phyloP scores from a whole-genome alignment of 2,329 filamentous ascomycete species.

The Alternaria solani region DNA sequence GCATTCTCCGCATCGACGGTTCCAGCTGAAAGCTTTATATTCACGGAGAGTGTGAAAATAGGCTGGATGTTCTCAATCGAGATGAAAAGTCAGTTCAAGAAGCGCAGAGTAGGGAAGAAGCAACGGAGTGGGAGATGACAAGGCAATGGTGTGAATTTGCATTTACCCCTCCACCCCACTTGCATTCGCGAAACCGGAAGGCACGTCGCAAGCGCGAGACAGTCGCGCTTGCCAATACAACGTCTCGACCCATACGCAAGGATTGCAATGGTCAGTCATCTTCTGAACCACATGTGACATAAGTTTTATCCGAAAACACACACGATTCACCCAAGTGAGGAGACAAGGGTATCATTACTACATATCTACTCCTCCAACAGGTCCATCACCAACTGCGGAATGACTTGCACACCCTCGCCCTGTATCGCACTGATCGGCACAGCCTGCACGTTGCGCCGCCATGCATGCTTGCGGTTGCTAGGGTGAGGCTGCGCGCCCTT shows the following conservation, averaged over 20 bases:
- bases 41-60: no score
- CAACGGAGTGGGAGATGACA: not conserved
- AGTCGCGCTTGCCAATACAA: not conserved
- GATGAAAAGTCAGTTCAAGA: not conserved
- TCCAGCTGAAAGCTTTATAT: no score
- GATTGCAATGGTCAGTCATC: not conserved
- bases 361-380: constrained; percentile 58
- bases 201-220: not conserved
- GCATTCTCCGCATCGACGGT: no score
- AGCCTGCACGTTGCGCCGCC: constrained; percentile 65
- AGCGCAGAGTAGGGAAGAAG: not conserved
- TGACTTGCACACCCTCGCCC: constrained; percentile 79
- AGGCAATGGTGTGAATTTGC: not conserved
- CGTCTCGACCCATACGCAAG: not conserved
- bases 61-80: not conserved
- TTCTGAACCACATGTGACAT: not conserved
- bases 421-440: constrained; percentile 91
- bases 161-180: constrained; percentile 10
- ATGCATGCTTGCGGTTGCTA: constrained; percentile 70
- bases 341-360: constrained; percentile 16
- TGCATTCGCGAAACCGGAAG: not conserved
- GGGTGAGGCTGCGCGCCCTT: constrained; percentile 73
- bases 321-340: not conserved
- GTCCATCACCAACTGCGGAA: constrained; percentile 76
- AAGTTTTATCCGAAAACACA: not conserved